Conservation (phyloP, 352 stramenopile genomes). For the Phytophthora syringae region DNA sequence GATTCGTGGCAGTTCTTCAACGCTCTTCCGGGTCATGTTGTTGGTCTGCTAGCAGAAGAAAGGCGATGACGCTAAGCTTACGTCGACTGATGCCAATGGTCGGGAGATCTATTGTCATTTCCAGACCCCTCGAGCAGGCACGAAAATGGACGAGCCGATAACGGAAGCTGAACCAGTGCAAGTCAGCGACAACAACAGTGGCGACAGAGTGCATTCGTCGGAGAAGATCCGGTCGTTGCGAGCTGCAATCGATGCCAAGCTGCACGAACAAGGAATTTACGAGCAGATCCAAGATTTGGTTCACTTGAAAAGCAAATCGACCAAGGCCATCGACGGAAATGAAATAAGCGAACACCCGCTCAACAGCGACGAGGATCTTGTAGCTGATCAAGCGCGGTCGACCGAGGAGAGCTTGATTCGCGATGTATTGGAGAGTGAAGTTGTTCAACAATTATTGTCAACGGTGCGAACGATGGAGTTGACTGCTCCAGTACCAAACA, state of each 20-base stretch:
- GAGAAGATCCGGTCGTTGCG: slow-evolving; percentile 62
- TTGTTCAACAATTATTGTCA: slow-evolving; percentile 74
- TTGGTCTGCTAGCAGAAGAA: neutral
- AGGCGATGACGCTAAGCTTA: neutral
- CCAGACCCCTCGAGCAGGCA: neutral
- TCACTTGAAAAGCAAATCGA: slow-evolving; percentile 29
- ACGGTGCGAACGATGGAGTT: slow-evolving; percentile 47
- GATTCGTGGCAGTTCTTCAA: slow-evolving; percentile 19
- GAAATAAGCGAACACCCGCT: neutral
- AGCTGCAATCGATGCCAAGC: slow-evolving; percentile 73
- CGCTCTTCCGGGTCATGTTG: slow-evolving; percentile 13
- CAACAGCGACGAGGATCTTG: slow-evolving; percentile 7
- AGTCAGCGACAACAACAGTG: neutral
- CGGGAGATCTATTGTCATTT: slow-evolving; percentile 22
- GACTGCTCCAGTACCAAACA: neutral
- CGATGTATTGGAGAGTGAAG: slow-evolving; percentile 74
- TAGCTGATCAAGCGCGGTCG: neutral
- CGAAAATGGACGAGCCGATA: slow-evolving; percentile 25
- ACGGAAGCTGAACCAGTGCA: slow-evolving; percentile 8
- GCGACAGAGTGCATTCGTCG: slow-evolving; percentile 8
- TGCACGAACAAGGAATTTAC: slow-evolving; percentile 81
- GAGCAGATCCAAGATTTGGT: slow-evolving; percentile 75
- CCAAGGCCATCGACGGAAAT: neutral
- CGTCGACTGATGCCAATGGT: slow-evolving; percentile 22
- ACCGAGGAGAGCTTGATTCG: slow-evolving; percentile 46